phyloP scores from a whole-genome alignment of 1,284 basidiomycete genomes.

The Ustilago loliicola region DNA sequence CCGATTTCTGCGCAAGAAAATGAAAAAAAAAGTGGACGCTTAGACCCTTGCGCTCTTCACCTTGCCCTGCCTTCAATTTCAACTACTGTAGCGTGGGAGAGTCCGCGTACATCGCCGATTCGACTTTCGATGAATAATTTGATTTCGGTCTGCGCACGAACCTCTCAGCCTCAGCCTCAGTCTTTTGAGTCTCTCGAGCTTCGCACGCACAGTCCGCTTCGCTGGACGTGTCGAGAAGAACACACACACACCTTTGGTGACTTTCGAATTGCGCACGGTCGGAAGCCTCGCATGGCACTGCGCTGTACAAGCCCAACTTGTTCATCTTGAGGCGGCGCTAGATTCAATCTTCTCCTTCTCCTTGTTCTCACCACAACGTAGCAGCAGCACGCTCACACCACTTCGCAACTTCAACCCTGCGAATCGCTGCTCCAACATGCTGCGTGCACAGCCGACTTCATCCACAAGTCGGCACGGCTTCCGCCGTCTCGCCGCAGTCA shows the following conservation, averaged over 20 bases:
- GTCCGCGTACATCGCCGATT: conserved; percentile 24
- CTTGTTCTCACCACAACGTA: conserved; percentile 2
- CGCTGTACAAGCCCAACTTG: neutral
- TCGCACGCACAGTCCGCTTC: conserved; percentile 6
- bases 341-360: neutral
- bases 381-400: conserved; percentile 4
- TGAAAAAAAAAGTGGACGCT: neutral
- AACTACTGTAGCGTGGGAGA: too few relatives aligned
- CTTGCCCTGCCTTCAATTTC: neutral
- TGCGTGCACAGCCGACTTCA: conserved; percentile 28
- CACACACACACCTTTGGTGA: neutral
- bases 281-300: neutral
- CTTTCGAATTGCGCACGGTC: conserved; percentile 12
- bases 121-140: neutral
- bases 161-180: conserved; percentile 6
- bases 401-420: neutral
- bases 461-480: conserved; percentile 22
- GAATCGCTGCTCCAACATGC: conserved; percentile 13
- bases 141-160: conserved; percentile 1
- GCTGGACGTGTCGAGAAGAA: conserved; percentile 11
- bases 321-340: conserved; percentile 3
- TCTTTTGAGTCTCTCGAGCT: neutral
- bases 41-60: neutral
- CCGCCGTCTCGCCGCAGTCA: conserved; percentile 17
- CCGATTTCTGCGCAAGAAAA: conserved; percentile 2